Evolutionary conservation across 2,329 filamentous ascomycete genomes (phyloP).

Genomic region (Dactylellina drechsleri): DNA sequence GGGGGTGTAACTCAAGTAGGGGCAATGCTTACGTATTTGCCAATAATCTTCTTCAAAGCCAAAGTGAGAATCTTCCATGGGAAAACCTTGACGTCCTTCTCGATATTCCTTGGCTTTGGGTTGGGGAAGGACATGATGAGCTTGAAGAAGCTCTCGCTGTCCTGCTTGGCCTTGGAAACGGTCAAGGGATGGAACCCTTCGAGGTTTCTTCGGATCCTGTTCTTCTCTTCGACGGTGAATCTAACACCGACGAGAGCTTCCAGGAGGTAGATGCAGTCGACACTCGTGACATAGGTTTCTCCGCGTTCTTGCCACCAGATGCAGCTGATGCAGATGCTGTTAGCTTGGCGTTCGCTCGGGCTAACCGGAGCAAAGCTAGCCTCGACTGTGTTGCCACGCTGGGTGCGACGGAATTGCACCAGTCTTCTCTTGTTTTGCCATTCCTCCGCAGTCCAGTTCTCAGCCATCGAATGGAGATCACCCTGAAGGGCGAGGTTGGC

Average conservation of each 20-base stretch:
- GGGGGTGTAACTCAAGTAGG: constrained; percentile 26
- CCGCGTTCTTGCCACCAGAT: constrained; percentile 95
- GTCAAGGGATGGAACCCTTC: constrained; percentile 93
- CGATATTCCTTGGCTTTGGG: constrained; percentile 95
- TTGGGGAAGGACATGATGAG: constrained; percentile 97
- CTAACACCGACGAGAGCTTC: constrained; percentile 86
- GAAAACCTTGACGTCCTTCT: constrained; percentile 99
- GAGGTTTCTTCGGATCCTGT: constrained; percentile 92
- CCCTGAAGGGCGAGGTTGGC: constrained; percentile 85
- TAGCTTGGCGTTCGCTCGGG: constrained; percentile 79
- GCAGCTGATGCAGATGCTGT: constrained; percentile 95
- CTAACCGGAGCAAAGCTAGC: constrained; percentile 82
- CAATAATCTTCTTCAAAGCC: constrained; percentile 96
- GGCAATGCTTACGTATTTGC: constrained; percentile 79
- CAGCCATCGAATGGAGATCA: constrained; percentile 83
- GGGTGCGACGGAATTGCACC: constrained; percentile 85
- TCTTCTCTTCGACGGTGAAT: constrained; percentile 98
- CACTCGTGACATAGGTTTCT: constrained; percentile 92
- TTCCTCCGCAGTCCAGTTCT: constrained; percentile 85
- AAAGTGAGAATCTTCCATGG: constrained; percentile 89
- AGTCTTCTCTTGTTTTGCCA: constrained; percentile 80
- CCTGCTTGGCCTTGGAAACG: constrained; percentile 88
- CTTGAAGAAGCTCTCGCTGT: constrained; percentile 98
- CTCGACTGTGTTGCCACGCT: constrained; percentile 82
- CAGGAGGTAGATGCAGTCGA: constrained; percentile 94